Evolutionary conservation across 352 stramenopile genomes (phyloP).

Genomic region (Globisporangium alternatum): DNA sequence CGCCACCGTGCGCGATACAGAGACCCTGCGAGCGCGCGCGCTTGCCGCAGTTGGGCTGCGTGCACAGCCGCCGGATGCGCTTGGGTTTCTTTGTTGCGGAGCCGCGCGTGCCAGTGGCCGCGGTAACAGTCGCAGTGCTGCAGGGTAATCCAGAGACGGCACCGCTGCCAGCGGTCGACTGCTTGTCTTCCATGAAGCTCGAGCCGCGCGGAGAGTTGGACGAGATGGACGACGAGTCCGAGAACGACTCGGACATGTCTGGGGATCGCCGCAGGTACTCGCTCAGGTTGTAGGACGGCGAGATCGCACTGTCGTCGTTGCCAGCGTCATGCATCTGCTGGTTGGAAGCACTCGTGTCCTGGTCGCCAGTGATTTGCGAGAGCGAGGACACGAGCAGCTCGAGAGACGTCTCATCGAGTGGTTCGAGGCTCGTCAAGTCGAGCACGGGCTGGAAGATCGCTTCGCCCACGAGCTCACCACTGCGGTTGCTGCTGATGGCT

Average conservation of each 20-base stretch:
- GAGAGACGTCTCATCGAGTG: constrained; percentile 13
- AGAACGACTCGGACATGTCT: constrained; percentile 2
- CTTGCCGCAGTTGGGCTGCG: constrained; percentile 24
- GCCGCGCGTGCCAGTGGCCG: not conserved
- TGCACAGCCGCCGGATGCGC: constrained; percentile 21
- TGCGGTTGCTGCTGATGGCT: not conserved
- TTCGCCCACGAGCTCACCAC: not conserved
- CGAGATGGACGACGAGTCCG: constrained; percentile 1
- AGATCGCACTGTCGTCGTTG: not conserved
- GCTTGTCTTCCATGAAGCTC: not conserved
- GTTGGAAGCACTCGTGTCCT: not conserved
- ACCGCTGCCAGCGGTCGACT: not conserved
- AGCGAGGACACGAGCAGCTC: constrained; percentile 14
- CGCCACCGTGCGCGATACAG: constrained; percentile 26
- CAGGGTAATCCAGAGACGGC: too few species aligned
- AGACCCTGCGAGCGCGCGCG: constrained; percentile 29
- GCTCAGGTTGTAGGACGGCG: not conserved
- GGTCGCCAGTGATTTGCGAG: constrained; percentile 9
- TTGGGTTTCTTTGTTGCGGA: constrained; percentile 8
- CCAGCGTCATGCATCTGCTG: not conserved
- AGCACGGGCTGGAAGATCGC: constrained; percentile 10
- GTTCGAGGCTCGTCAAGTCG: constrained; percentile 5
- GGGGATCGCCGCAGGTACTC: not conserved
- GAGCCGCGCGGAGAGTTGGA: not conserved
- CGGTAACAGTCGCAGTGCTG: not conserved